These are phyloP conservation scores for Colletotrichum godetiae DNA, from an alignment of 2,329 filamentous ascomycete genomes.

Conservation along the genomic window DNA sequence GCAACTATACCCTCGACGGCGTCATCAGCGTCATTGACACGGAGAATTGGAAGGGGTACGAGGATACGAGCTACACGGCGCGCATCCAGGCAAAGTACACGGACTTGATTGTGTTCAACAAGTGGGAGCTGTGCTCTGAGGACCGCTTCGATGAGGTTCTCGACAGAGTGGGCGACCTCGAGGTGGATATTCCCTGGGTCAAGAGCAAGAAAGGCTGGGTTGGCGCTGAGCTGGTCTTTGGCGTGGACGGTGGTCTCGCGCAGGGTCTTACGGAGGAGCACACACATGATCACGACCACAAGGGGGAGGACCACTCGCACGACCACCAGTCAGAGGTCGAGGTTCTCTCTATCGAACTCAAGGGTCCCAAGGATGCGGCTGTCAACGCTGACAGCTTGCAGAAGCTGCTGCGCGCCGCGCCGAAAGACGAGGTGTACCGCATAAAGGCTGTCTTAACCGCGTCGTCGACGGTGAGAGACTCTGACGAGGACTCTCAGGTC, in stretches of 20 bases:
- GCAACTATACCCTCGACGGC: slow-evolving; percentile 82
- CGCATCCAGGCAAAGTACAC: slow-evolving; percentile 90
- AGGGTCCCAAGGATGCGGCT: slow-evolving; percentile 50
- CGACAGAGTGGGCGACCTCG: slow-evolving; percentile 83
- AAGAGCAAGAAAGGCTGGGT: slow-evolving; percentile 88
- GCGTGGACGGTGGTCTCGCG: slow-evolving; percentile 85
- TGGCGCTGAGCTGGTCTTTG: slow-evolving; percentile 82
- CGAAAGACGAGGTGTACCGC: slow-evolving; percentile 94
- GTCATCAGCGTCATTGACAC: slow-evolving; percentile 92
- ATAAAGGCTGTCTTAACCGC: slow-evolving; percentile 80
- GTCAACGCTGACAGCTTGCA: slow-evolving; percentile 73
- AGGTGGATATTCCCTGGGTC: slow-evolving; percentile 83
- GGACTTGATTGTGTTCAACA: slow-evolving; percentile 91
- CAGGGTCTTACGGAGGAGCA: slow-evolving; percentile 59
- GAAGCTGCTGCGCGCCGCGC: slow-evolving; percentile 75
- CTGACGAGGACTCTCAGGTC: slow-evolving; percentile 58
- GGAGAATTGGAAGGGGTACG: slow-evolving; percentile 94
- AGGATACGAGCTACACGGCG: slow-evolving; percentile 90
- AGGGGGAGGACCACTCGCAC: slow-evolving; percentile 49
- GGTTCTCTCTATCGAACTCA: slow-evolving; percentile 84
- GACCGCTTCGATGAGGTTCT: slow-evolving; percentile 80
- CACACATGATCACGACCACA: slow-evolving; percentile 50
- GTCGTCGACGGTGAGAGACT: slow-evolving; percentile 58
- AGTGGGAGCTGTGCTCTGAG: slow-evolving; percentile 85
- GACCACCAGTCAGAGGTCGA: slow-evolving; percentile 89